These are phyloP conservation scores for Parietichytrium sp. DNA, from an alignment of 108 stramenopile genomes.

Conservation along the genomic window DNA sequence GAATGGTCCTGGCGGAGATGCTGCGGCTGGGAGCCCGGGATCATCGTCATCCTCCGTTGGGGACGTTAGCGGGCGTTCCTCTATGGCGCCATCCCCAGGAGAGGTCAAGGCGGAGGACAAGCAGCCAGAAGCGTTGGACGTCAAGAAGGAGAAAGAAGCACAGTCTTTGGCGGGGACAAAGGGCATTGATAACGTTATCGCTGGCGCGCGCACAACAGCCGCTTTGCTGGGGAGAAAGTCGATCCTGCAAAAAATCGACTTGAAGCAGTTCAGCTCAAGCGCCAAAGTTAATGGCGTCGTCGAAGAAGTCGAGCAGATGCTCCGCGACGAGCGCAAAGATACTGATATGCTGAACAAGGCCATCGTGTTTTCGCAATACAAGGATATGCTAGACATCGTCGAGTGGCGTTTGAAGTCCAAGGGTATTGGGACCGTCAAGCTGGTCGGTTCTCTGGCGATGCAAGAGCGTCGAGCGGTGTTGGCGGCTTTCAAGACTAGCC, in stretches of 20 bases:
- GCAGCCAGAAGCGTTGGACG: not conserved
- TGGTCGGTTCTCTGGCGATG: constrained; percentile 51
- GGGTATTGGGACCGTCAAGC: constrained; percentile 39
- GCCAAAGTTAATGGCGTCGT: constrained; percentile 93
- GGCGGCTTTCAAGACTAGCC: constrained; percentile 43
- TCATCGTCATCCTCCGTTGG: no score
- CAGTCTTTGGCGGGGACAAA: not conserved
- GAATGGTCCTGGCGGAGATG: not conserved
- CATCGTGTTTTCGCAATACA: constrained; percentile 81
- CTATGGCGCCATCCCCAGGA: not conserved
- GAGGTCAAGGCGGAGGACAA: not conserved
- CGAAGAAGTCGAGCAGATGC: constrained; percentile 81
- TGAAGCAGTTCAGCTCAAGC: constrained; percentile 87
- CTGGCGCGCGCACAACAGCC: constrained; percentile 76
- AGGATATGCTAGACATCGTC: constrained; percentile 53
- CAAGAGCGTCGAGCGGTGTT: constrained; percentile 40
- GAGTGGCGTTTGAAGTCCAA: constrained; percentile 8
- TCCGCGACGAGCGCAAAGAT: constrained; percentile 74
- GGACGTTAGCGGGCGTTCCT: no score
- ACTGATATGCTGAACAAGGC: constrained; percentile 68
- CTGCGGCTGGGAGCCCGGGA: no score
- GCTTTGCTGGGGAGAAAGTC: constrained; percentile 71
- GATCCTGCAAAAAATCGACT: constrained; percentile 85
- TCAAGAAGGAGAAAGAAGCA: not conserved
- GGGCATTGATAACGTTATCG: not conserved